Conservation (phyloP, 1,284 basidiomycete genomes). For the Microbotryomycetes sp. region DNA sequence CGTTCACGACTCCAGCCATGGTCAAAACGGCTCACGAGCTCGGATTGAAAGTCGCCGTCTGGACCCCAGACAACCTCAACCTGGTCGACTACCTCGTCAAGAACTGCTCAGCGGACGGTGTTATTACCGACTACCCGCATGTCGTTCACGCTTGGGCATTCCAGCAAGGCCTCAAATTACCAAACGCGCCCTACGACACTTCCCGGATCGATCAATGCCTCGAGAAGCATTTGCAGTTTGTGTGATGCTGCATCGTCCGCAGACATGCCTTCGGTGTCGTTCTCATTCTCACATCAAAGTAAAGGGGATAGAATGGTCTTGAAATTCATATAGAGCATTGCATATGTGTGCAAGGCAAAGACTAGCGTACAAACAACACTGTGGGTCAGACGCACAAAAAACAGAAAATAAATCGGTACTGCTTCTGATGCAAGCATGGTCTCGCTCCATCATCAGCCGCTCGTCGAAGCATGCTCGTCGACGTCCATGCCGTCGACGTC, state of each 20-base stretch:
- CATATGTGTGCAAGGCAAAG: no score
- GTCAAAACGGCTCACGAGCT: constrained; percentile 57
- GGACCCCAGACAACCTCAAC: constrained; percentile 60
- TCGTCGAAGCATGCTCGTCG: constrained; percentile 1
- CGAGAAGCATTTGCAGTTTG: neutral
- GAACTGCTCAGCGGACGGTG: constrained; percentile 56
- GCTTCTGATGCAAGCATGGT: no score
- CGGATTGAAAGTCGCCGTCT: constrained; percentile 58
- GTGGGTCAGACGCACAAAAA: neutral
- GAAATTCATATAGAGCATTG: no score
- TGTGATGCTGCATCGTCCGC: neutral
- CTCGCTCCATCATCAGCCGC: no score
- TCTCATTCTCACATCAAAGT: no score
- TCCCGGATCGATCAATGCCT: neutral
- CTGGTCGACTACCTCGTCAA: constrained; percentile 54
- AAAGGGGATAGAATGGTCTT: no score
- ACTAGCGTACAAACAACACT: no score
- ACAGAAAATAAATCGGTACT: neutral
- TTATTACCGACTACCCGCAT: constrained; percentile 54
- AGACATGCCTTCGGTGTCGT: no score
- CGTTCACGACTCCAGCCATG: constrained; percentile 62
- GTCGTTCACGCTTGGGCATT: neutral
- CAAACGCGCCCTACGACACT: neutral
- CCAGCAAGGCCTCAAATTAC: neutral
- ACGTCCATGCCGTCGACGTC: constrained; percentile 10